Evolutionary conservation across 2,329 filamentous ascomycete species (phyloP), one percentile per base, ranked within the genome.

Genomic region (Tolypocladium album): DNA sequence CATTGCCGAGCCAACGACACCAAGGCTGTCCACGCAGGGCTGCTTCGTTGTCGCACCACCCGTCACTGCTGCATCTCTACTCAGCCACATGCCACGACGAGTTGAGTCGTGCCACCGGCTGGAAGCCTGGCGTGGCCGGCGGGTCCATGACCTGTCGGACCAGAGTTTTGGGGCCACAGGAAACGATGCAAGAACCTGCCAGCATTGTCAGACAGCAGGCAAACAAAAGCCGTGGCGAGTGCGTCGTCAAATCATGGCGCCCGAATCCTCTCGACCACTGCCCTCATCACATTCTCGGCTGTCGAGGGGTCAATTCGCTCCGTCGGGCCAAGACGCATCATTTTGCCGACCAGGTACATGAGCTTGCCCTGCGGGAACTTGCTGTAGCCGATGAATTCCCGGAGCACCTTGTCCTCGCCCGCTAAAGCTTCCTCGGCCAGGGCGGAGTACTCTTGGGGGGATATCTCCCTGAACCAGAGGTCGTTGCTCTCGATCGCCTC

Each of bases 301-400:
- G 71, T 78, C 31, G 70, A 70, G 1, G 83, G 82, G 58, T 84
- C 78, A 61, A 84, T 83, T 36, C 79, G 74, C 67, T 83, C 81
- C 53, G 82, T 77, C 3, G 77, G 76, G 0, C 82, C 83, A 1
- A 77, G 66, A 5, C 76, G 74, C 73, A 86, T 79, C 79, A 86
- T 81, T 70, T 79, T 82, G 24, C 83, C 83, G 6, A 85, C 78
- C 2, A 85, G 72, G 64, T 79, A 85, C 82, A 84, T 84, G 55
- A 85, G 75, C 71, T 84, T 85, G 0, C 83, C 82, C 60, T 81
- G 75, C 0, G 82, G 82, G 61, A 79, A 82, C 57, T 73, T 74
- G 45, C 73, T 73, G 58, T 75, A 76, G 40, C 68, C 63, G 43
- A 71, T 61, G 62, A 84, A 83, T 64, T 79, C 76, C 53, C 65